Conservation (phyloP, 352 stramenopile genomes). For the Globisporangium echinulatum region DNA sequence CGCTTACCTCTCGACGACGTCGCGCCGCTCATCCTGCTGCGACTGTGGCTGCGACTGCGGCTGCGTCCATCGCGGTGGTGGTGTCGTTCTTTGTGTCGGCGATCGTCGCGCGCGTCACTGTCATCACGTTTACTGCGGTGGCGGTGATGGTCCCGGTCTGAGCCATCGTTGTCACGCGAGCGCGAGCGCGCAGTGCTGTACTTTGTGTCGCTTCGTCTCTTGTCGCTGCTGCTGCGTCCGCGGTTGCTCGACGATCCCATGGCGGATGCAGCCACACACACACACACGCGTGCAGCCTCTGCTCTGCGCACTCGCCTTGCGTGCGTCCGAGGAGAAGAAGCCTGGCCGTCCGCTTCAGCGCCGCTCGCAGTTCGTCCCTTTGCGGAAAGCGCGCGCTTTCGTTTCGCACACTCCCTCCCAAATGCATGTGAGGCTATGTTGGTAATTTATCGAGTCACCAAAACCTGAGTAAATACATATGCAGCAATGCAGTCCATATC, state of each 20-base stretch:
- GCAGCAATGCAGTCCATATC: neutral
- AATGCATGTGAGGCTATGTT: neutral
- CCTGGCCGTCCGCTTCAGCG: too few species aligned
- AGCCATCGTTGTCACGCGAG: neutral
- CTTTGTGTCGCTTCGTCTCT: neutral
- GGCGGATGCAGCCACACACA: neutral
- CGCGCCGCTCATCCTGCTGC: neutral
- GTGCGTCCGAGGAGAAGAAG: too few species aligned
- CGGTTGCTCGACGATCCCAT: neutral
- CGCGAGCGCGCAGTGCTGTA: neutral
- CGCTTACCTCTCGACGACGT: neutral
- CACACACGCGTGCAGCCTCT: neutral
- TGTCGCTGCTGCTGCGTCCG: neutral
- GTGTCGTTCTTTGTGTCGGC: neutral
- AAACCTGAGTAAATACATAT: too few species aligned
- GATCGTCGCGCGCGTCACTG: neutral
- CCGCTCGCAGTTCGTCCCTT: neutral
- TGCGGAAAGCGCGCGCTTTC: neutral
- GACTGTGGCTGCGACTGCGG: constrained; percentile 1
- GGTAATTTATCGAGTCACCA: too few species aligned
- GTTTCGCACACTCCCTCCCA: neutral
- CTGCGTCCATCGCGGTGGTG: constrained; percentile 1
- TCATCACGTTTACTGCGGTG: neutral
- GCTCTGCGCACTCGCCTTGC: neutral
- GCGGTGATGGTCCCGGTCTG: neutral